Evolutionary conservation across 73 alveolate genomes (phyloP), one percentile per base, ranked within the genome.

Genomic region (Tetrahymena elliotti): DNA sequence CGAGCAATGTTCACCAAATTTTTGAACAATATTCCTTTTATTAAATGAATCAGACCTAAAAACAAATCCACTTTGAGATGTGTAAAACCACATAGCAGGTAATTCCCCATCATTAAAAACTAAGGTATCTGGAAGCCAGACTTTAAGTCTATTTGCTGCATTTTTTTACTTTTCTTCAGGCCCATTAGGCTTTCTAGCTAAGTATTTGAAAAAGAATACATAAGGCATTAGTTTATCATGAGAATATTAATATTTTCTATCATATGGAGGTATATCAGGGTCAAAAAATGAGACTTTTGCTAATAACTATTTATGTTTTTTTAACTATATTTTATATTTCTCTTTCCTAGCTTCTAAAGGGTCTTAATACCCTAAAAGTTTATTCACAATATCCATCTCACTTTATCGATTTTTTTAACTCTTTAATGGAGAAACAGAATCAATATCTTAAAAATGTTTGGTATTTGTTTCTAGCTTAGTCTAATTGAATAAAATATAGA

Each of bases 91-190:
- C 96, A 97, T 98, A 83, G 98, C 98, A 22, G 96, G 83, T 54
- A 98, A 96, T 96, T 97, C 98, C 20, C 96, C 83, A 93, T 99
- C 99, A 97, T 99, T 99, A 84, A 98, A 97, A 34, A 99, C 99
- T 13, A 98, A 96, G 22, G 99, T 99, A 95, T 99, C 99, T 39
- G 99, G 99, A 13, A 98, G 96, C 98, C 97, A 97, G 33, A 98
- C 93, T 97, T 98, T 97, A 84, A 98, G 96, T 95, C 98, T 98
- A 35, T 96, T 38, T 84, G 93, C 94, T 33, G 94, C 94, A 38
- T 97, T 98, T 34, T 97, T 68, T 93, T 98, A 97, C 92, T 98
- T 98, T 7, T 68, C 88, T 31, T 68, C 88, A 68, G 88, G 88
- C 15, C 88, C 96, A 94, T 94, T 52, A 35, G 84, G 39, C 38